Base-by-base conservation (phyloP, 2,329 filamentous ascomycete species). In the Ophiognomonia clavigignenti-juglandacearum region DNA sequence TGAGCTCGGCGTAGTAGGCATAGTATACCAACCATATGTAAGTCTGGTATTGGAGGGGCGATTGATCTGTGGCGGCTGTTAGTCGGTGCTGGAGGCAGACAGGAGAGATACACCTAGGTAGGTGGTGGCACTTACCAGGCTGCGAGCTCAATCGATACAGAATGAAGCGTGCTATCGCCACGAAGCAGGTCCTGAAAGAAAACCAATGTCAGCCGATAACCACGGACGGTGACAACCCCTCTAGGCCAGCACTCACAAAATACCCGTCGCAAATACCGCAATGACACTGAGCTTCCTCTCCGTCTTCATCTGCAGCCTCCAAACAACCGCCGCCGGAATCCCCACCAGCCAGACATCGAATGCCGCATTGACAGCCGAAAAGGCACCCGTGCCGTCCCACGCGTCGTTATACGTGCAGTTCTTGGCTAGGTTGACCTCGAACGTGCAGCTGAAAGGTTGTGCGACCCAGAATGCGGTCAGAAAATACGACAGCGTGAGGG, bases 251-350 rank as follows among this genome's bases (percentile, higher is more conserved):
- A 23, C 26, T 42, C 23, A 42, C 39, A 48, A 16, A 4, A 48
- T 6, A 10, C 39, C 45, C 4, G 39, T 43, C 1, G 45, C 45
- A 18, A 48, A 48, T 23, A 43, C 36, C 9, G 39, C 45, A 31
- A 43, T 43, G 2, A 48, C 39, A 18, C 27, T 35, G 14, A 34
- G 13, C 23, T 43, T 48, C n/a, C 39, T 38, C 3, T n/a, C 31
- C 9, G 27, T 38, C 18, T 37, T 38, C 47, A 50, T 50, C 34
- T 50, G 47, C 34, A 50, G n/a, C 18, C 44, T 36, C 38, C 47
- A 39, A 13, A 50, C 39, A n/a, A 50, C n/a, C 6, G 39, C 39
- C 4, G 47, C 47, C 2, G 47, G 42, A 11, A 50, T 10, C 2
- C 10, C 32, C 9, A 50, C 47, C 18, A 50, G 39, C 47, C 47